Percentiles rank a stretch among this genome's conserved stretches.
phyloP scores from a whole-genome alignment of 495 filamentous ascomycete genomes.

The Lophiostoma macrostomum region DNA sequence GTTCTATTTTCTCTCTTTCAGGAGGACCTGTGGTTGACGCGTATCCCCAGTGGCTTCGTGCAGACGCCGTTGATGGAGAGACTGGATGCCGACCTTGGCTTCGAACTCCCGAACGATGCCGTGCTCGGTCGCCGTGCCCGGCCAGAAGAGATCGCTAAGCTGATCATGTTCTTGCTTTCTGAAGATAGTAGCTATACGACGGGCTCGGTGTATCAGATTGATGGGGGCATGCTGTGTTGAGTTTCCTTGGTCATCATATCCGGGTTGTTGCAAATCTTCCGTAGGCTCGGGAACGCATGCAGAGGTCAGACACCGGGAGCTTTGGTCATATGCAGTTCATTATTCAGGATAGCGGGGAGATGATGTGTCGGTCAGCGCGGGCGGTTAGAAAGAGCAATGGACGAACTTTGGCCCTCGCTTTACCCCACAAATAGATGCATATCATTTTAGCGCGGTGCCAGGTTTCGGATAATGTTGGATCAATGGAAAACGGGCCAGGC shows the following conservation, averaged over 20 bases:
- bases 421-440: neutral
- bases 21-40: neutral
- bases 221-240: slow-evolving; percentile 18
- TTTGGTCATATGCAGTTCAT: neutral
- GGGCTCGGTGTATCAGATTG: slow-evolving; percentile 22
- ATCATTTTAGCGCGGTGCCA: slow-evolving; percentile 15
- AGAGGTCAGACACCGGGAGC: neutral
- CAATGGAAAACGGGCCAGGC: too few species aligned
- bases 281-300: neutral
- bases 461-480: too few species aligned
- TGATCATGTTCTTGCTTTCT: slow-evolving; percentile 17
- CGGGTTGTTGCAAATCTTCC: neutral
- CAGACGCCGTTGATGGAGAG: slow-evolving; percentile 51
- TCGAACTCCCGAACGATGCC: slow-evolving; percentile 31
- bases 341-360: neutral
- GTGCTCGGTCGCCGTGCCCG: slow-evolving; percentile 7
- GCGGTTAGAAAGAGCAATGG: neutral
- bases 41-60: slow-evolving; percentile 47
- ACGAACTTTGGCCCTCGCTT: too few species aligned
- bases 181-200: slow-evolving; percentile 27
- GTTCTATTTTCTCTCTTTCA: neutral
- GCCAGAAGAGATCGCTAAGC: slow-evolving; percentile 26
- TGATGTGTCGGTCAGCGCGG: neutral
- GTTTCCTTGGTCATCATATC: too few species aligned
- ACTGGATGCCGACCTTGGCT: slow-evolving; percentile 32